phyloP scores from a whole-genome alignment of 352 stramenopile genomes.

The Phytophthora syringae region DNA sequence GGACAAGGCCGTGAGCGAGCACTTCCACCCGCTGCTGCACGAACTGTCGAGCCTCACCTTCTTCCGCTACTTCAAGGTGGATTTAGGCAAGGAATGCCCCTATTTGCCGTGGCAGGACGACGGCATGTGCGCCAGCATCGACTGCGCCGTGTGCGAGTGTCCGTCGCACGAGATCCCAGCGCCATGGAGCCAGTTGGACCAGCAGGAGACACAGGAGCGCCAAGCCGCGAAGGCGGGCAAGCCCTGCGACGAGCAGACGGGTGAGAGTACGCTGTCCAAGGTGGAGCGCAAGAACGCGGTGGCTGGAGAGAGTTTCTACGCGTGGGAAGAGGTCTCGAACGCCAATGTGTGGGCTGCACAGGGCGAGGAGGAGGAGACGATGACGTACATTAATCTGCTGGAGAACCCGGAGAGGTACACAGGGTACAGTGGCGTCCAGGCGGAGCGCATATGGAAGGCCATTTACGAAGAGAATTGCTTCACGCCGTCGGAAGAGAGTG shows the following conservation, averaged over 20 bases:
- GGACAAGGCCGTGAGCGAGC: slow-evolving; percentile 77
- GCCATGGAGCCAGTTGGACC: slow-evolving; percentile 78
- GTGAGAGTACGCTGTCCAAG: slow-evolving; percentile 75
- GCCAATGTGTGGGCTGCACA: slow-evolving; percentile 70
- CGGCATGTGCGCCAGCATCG: slow-evolving; percentile 89
- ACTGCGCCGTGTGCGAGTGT: slow-evolving; percentile 92
- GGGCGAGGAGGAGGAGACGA: slow-evolving; percentile 61
- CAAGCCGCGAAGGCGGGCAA: slow-evolving; percentile 27
- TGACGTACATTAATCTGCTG: slow-evolving; percentile 95
- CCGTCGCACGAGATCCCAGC: slow-evolving; percentile 85
- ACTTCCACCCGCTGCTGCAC: slow-evolving; percentile 84
- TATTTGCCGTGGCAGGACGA: slow-evolving; percentile 89
- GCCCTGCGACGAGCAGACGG: slow-evolving; percentile 73
- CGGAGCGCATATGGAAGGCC: slow-evolving; percentile 94
- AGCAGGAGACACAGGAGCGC: slow-evolving; percentile 35
- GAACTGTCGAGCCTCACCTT: slow-evolving; percentile 86
- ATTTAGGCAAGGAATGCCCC: slow-evolving; percentile 89
- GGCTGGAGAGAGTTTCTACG: slow-evolving; percentile 60
- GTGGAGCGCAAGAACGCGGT: slow-evolving; percentile 79
- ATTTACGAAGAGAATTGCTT: slow-evolving; percentile 99
- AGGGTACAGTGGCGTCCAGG: slow-evolving; percentile 94
- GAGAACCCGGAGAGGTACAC: slow-evolving; percentile 99
- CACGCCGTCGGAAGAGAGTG: slow-evolving; percentile 60
- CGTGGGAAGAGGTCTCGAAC: slow-evolving; percentile 70
- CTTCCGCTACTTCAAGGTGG: slow-evolving; percentile 95